A percentile compares a stretch with the other conserved stretches of the same genome.
These are phyloP conservation scores for Pterulicium gracile DNA, from an alignment of 1,284 basidiomycete genomes.

Conservation along the genomic window DNA sequence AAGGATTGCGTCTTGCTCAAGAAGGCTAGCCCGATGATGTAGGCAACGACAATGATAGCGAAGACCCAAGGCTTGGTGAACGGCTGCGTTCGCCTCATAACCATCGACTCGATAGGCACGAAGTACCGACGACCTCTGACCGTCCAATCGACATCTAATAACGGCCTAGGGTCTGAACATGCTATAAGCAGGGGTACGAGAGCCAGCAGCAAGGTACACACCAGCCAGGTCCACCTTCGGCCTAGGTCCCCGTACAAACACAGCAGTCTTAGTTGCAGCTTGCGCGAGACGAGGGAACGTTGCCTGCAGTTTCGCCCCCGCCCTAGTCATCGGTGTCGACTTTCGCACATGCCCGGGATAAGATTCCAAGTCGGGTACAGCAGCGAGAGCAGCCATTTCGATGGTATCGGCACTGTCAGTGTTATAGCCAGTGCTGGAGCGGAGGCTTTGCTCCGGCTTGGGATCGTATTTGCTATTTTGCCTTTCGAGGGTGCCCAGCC, in stretches of 20 bases:
- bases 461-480: too few relatives aligned
- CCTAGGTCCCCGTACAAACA: slow-evolving; percentile 47
- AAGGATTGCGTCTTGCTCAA: slow-evolving; percentile 66
- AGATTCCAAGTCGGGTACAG: background rate
- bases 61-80: slow-evolving; percentile 46
- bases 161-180: slow-evolving; percentile 38
- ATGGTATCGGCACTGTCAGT: background rate
- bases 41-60: slow-evolving; percentile 42
- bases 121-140: slow-evolving; percentile 25
- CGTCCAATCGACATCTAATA: slow-evolving; percentile 37
- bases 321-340: background rate
- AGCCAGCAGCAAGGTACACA: slow-evolving; percentile 18
- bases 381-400: background rate
- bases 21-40: slow-evolving; percentile 66
- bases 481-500: too few relatives aligned
- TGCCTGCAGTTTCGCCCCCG: background rate
- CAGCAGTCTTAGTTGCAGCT: slow-evolving; percentile 6
- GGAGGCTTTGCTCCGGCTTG: too few relatives aligned
- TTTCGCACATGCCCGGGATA: background rate
- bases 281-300: slow-evolving; percentile 15
- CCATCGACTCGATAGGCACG: slow-evolving; percentile 41
- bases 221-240: slow-evolving; percentile 48
- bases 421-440: too few relatives aligned
- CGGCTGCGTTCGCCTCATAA: slow-evolving; percentile 37
- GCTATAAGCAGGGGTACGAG: slow-evolving; percentile 1